Evolutionary conservation across 2,329 filamentous ascomycete genomes (phyloP), one percentile per base, ranked within the genome.

Genomic region (Ophiocordyceps camponoti-leonardi): DNA sequence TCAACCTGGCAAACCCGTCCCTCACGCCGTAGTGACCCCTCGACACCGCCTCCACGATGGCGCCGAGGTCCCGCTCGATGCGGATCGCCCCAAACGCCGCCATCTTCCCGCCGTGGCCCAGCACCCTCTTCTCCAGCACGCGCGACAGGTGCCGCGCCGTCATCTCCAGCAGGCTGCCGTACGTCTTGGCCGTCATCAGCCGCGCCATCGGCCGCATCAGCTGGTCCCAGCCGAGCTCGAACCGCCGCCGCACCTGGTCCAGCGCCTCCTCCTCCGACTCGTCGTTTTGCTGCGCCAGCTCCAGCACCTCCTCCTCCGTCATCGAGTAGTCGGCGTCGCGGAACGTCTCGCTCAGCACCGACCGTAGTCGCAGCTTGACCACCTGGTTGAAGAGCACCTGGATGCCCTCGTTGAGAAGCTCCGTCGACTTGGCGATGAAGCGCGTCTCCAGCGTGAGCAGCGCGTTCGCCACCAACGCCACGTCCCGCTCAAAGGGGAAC

Each of bases 361-460:
- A 86, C 0, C 88, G 80, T 14, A 98, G 71, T 12, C 88, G 84
- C 2, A 80, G 77, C 58, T 90, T 90, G 54, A 95, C 73, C 2
- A 96, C 85, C 56, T 88, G 83, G 55, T 84, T 81, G 60, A 94
- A 93, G 41, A 94, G 73, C 6, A 94, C 87, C 52, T 83, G 77
- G 28, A 94, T 75, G 30, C 86, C 86, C 58, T 96, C 90, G 46
- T 76, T 77, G 48, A 94, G 73, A 8, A 98, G 73, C 57, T 95
- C 88, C 7, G 70, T 76, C 11, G 85, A 79, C 61, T 95, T 96
- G 31, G 72, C 63, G 7, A 81, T 71, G 58, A 96, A 95, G 0
- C 74, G 76, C 16, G 72, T 67, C 44, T 84, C 77, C 49, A 98
- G 73, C 5, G 72, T 72, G 41, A 73, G 75, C 6, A 96, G 69